A percentile compares a stretch with the other conserved stretches of the same genome.
phyloP scores from a whole-genome alignment of 768 basidiomycete genomes.

The Tricholoma matsutake region DNA sequence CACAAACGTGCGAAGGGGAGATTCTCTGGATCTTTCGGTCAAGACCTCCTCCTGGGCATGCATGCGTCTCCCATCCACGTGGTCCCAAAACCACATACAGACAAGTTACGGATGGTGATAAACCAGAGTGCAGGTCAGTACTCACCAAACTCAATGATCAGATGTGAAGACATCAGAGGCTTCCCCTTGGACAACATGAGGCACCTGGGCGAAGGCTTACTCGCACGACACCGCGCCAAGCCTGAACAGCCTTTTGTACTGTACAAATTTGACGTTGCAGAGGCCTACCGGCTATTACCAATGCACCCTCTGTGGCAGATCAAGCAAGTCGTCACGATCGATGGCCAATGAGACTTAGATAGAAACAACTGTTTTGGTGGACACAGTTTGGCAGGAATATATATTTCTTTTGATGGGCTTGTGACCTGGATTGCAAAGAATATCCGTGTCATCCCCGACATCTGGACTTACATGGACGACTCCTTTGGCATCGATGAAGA shows the following conservation, averaged over 20 bases:
- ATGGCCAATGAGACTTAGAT: slow-evolving; percentile 20
- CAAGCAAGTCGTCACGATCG: slow-evolving; percentile 24
- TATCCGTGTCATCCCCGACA: neutral
- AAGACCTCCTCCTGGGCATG: too few species aligned
- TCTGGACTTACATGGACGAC: neutral
- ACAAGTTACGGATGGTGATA: slow-evolving; percentile 18
- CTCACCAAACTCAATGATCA: too few species aligned
- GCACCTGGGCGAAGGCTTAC: slow-evolving; percentile 14
- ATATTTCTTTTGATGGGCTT: too few species aligned
- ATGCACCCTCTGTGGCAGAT: slow-evolving; percentile 29
- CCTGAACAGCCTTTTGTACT: neutral
- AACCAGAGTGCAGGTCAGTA: slow-evolving; percentile 30
- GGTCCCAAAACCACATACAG: too few species aligned
- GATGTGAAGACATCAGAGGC: neutral
- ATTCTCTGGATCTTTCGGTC: too few species aligned
- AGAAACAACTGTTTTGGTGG: too few species aligned
- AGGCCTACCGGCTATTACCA: too few species aligned
- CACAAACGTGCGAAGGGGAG: slow-evolving; percentile 9
- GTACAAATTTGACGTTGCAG: too few species aligned
- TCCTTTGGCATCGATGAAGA: neutral
- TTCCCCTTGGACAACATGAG: slow-evolving; percentile 16
- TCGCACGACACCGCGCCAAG: neutral
- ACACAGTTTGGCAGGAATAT: too few species aligned
- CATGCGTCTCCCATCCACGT: too few species aligned
- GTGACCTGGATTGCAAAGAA: too few species aligned